Evolutionary conservation across 2,329 filamentous ascomycete genomes (phyloP).

Genomic region (Orbilia oligospora): DNA sequence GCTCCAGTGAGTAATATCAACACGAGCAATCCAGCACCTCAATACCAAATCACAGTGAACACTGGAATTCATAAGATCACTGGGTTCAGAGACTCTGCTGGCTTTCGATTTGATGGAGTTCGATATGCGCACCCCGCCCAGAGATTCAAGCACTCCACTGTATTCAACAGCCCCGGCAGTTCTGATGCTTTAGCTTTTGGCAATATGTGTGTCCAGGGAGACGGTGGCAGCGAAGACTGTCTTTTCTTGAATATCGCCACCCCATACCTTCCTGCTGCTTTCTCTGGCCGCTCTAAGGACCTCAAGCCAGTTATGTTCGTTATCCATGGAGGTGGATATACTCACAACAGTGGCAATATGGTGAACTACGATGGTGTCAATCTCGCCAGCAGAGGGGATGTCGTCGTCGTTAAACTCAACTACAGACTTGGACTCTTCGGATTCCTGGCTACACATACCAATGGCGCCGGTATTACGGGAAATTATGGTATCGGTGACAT

Average conservation of each 20-base stretch:
- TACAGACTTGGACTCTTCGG: constrained; percentile 64
- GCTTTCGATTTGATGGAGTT: constrained; percentile 71
- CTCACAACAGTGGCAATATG: constrained; percentile 67
- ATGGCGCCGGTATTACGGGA: constrained; percentile 67
- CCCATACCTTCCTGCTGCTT: constrained; percentile 36
- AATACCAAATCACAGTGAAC: constrained; percentile 67
- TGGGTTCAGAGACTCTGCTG: constrained; percentile 68
- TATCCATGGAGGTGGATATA: constrained; percentile 69
- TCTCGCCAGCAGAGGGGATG: constrained; percentile 69
- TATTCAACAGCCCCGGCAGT: constrained; percentile 66
- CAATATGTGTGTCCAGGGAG: constrained; percentile 67
- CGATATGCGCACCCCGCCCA: constrained; percentile 69
- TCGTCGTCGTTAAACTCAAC: constrained; percentile 69
- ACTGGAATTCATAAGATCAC: constrained; percentile 67
- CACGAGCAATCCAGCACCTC: constrained; percentile 65
- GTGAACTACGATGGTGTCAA: constrained; percentile 68
- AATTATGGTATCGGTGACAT: constrained; percentile 72
- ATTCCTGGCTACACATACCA: constrained; percentile 65
- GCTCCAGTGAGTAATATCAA: constrained; percentile 68
- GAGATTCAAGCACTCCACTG: constrained; percentile 69
- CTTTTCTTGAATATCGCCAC: constrained; percentile 69
- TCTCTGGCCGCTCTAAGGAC: constrained; percentile 46
- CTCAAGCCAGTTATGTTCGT: constrained; percentile 70
- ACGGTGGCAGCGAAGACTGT: constrained; percentile 69
- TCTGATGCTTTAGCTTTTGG: constrained; percentile 67